Conservation (phyloP, 225 moss, liverwort and hornwort genomes). For the Thuidium tamariscinum region DNA sequence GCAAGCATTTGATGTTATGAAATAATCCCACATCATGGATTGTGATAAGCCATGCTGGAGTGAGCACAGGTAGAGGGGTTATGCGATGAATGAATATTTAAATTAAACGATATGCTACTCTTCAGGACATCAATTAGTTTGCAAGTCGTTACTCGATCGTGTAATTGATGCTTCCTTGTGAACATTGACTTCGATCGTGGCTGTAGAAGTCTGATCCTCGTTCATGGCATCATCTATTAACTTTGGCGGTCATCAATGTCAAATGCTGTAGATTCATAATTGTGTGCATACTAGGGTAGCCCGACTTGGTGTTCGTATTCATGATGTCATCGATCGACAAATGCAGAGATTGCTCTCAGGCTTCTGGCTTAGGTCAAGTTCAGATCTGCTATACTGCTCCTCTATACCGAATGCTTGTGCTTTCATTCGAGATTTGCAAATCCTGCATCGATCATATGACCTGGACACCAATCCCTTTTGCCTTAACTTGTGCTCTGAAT, state of each 20-base stretch:
- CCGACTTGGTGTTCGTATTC: background rate
- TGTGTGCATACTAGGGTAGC: background rate
- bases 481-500: background rate
- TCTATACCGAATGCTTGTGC: background rate
- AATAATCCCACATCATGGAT: background rate
- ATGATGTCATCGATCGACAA: background rate
- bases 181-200: background rate
- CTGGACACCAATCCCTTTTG: background rate
- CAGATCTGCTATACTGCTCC: background rate
- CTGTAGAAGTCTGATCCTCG: background rate
- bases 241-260: background rate
- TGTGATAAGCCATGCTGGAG: background rate
- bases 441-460: no score
- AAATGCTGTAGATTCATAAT: background rate
- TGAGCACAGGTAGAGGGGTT: no score
- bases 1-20: background rate
- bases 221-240: background rate
- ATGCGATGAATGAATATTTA: background rate
- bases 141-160: background rate
- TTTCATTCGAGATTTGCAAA: background rate
- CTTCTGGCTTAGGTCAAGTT: background rate
- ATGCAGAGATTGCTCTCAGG: background rate
- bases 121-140: background rate
- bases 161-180: background rate
- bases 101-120: background rate